Evolutionary conservation across 2,329 filamentous ascomycete genomes (phyloP).

Genomic region (Hypoxylon sp.): DNA sequence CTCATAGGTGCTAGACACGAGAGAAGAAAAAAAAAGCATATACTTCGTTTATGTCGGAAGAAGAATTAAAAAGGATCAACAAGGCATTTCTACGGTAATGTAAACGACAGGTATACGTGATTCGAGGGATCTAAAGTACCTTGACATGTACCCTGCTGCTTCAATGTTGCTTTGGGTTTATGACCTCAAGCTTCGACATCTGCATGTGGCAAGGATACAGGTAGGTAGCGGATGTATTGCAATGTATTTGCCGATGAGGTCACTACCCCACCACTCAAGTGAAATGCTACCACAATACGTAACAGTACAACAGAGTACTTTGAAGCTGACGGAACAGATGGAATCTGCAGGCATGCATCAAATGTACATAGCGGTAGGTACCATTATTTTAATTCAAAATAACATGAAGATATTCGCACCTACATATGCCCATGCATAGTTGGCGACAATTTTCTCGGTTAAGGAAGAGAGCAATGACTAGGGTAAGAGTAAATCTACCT

Average conservation of each 20-base stretch:
- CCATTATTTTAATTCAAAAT: not conserved
- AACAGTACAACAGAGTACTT: constrained; percentile 25
- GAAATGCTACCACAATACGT: constrained; percentile 19
- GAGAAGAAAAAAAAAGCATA: not conserved
- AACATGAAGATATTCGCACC: not conserved
- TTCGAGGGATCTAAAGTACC: constrained; percentile 8
- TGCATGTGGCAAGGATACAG: not conserved
- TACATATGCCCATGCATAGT: not conserved
- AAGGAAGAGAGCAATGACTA: not conserved
- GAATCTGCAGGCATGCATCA: constrained; percentile 23
- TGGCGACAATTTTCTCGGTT: not conserved
- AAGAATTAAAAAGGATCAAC: not conserved
- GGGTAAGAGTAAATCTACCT: not conserved
- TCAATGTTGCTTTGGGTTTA: not conserved
- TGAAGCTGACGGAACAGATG: constrained; percentile 5
- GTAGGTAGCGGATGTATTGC: not conserved
- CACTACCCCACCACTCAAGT: constrained; percentile 27
- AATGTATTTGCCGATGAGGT: constrained; percentile 29
- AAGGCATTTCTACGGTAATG: not conserved
- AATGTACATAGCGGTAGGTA: constrained; percentile 2
- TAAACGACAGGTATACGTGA: not conserved
- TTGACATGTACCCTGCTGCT: constrained; percentile 10
- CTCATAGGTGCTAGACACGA: not conserved
- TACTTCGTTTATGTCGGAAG: constrained; percentile 2
- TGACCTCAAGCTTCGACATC: constrained; percentile 24